These are phyloP conservation scores for Cryptococcus sp. DNA, from an alignment of 1,284 basidiomycete genomes.

Conservation along the genomic window DNA sequence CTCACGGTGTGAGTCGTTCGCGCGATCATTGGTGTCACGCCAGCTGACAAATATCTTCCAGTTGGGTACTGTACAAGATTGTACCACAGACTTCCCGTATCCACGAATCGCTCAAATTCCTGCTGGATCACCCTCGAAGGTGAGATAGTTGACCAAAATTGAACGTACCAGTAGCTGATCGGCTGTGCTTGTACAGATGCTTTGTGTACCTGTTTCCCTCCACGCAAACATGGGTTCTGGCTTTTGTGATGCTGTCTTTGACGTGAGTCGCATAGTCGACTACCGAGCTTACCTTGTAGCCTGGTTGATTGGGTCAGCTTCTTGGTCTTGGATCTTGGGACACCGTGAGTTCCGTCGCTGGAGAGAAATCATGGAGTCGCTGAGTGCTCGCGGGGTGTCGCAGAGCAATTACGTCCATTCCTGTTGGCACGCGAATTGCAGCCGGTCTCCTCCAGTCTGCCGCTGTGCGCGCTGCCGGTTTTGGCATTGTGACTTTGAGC, in stretches of 20 bases:
- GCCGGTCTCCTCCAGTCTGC: conserved; percentile 70
- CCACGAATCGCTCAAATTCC: conserved; percentile 82
- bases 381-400: not conserved
- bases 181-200: conserved; percentile 55
- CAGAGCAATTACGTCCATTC: conserved; percentile 66
- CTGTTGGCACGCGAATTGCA: conserved; percentile 66
- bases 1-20: conserved; percentile 60
- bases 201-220: conserved; percentile 95
- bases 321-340: conserved; percentile 84
- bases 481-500: conserved; percentile 71
- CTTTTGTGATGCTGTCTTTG: conserved; percentile 66
- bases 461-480: conserved; percentile 84
- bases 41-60: conserved; percentile 41
- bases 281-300: conserved; percentile 51
- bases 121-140: conserved; percentile 93
- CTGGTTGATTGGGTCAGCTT: conserved; percentile 84
- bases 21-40: not conserved
- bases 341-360: conserved; percentile 57
- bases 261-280: conserved; percentile 59
- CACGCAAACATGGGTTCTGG: conserved; percentile 91
- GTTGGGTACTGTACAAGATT: conserved; percentile 72
- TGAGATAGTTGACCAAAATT: conserved; percentile 23
- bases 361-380: not conserved
- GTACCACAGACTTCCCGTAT: conserved; percentile 64
- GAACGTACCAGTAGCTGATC: not conserved